Evolutionary conservation across 2,329 filamentous ascomycete species (phyloP), one percentile per base, ranked within the genome.

Genomic region (Pyrenochaeta sp.): DNA sequence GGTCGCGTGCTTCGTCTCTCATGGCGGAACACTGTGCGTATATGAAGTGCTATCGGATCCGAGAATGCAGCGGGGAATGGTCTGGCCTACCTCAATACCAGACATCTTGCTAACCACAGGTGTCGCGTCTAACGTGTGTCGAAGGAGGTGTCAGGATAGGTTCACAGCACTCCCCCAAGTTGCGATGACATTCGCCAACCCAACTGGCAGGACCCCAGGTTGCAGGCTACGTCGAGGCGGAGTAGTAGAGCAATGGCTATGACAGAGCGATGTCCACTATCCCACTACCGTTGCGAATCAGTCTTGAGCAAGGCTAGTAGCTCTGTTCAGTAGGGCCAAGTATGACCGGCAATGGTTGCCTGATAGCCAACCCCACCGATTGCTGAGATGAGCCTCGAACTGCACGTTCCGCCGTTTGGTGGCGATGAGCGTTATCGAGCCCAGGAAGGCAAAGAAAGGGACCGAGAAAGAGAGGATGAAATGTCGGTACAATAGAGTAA

Each of bases 51-150:
- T 15, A 37, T 47, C 30, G 22, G 46, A 28, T 44, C 45, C 27
- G 36, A 8, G 27, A 28, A 46, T 13, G n/a, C 24, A 40, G 28
- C 13, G 6, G 25, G 28, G 47, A 49, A 44, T 30, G 43, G 30
- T 57, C 12, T 47, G 19, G 59, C 67, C 36, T 68, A 75, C 72
- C 63, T 75, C 68, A 42, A 72, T 54, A 51, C 64, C 67, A 50
- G 69, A 72, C 72, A 74, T 73, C 1, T 9, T 59, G 37, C 12
- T 13, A 3, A 27, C 22, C 37, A 28, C 27, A 27, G n/a, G 19
- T 28, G 25, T 39, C 34, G 24, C 40, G 27, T n/a, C 15, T 25
- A 25, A 28, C 22, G 4, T 34, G 7, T 39, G 28, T 32, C 15
- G 7, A 25, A 19, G 49, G 22, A 52, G 28, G n/a, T 30, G 30